Percentiles rank a stretch among this genome's conserved stretches.
These are phyloP conservation scores for Talaromyces sp. DNA, from an alignment of 2,329 filamentous ascomycete genomes.

Conservation along the genomic window DNA sequence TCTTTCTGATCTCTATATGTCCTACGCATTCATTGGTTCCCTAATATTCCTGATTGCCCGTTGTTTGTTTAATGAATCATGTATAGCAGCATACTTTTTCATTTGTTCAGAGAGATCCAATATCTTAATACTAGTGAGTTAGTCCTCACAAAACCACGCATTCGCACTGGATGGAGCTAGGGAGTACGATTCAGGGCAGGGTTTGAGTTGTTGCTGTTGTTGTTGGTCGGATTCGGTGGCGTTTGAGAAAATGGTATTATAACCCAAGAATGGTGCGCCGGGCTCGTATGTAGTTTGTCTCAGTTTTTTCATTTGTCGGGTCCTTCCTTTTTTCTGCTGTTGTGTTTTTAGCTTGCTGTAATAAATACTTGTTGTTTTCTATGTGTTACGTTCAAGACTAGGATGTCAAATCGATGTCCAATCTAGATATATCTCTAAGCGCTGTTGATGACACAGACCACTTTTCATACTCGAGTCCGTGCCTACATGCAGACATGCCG, in stretches of 20 bases:
- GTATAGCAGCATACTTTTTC: constrained; percentile 17
- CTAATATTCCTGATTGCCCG: background rate
- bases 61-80: constrained; percentile 6
- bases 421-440: background rate
- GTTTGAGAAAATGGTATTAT: background rate
- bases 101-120: constrained; percentile 20
- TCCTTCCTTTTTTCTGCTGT: background rate
- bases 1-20: background rate
- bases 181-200: constrained; percentile 7
- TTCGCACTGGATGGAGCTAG: constrained; percentile 20
- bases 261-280: background rate
- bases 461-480: background rate
- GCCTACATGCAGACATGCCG: background rate
- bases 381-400: background rate
- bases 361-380: background rate
- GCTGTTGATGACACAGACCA: background rate
- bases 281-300: background rate
- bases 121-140: constrained; percentile 14
- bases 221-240: background rate
- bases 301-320: background rate
- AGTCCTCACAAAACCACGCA: constrained; percentile 7
- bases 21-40: background rate
- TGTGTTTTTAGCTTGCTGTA: constrained; percentile 1
- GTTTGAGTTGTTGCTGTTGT: background rate
- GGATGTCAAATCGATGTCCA: background rate